Evolutionary conservation across 495 filamentous ascomycete genomes (phyloP).

Genomic region (Durotheca rogersii): DNA sequence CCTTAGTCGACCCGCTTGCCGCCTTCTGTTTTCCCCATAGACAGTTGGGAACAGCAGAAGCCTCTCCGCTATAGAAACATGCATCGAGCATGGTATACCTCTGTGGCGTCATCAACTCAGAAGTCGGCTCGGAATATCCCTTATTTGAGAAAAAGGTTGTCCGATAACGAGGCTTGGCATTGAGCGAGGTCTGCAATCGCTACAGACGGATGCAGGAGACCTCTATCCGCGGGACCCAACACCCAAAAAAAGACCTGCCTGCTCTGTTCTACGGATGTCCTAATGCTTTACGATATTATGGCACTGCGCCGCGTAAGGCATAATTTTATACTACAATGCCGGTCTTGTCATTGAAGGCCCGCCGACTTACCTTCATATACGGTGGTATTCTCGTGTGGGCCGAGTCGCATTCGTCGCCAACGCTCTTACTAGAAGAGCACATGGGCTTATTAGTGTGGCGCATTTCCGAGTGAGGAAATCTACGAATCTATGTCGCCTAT

Average conservation of each 20-base stretch:
- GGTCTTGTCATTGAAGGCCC: neutral
- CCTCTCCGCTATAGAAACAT: too few relatives aligned
- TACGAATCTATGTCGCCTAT: neutral
- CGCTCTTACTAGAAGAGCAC: neutral
- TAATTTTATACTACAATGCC: conserved; percentile 5
- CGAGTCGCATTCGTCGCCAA: neutral
- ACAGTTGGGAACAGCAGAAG: conserved; percentile 4
- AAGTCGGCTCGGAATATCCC: neutral
- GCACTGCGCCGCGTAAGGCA: conserved; percentile 5
- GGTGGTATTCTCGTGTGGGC: neutral
- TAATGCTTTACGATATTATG: neutral
- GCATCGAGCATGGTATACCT: neutral
- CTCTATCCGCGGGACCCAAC: neutral
- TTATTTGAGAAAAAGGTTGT: conserved; percentile 1
- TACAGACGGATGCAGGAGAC: neutral
- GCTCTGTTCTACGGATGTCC: neutral
- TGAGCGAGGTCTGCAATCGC: neutral
- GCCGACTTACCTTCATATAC: neutral
- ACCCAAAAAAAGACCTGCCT: conserved; percentile 2
- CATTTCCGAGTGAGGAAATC: neutral
- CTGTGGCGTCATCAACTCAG: conserved; percentile 10
- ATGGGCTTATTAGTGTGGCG: conserved; percentile 10
- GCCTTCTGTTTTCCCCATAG: conserved; percentile 7
- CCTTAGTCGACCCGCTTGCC: conserved; percentile 4
- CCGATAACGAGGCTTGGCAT: neutral